Conservation (phyloP, 2,329 filamentous ascomycete genomes). For the Clonostachys solani region DNA sequence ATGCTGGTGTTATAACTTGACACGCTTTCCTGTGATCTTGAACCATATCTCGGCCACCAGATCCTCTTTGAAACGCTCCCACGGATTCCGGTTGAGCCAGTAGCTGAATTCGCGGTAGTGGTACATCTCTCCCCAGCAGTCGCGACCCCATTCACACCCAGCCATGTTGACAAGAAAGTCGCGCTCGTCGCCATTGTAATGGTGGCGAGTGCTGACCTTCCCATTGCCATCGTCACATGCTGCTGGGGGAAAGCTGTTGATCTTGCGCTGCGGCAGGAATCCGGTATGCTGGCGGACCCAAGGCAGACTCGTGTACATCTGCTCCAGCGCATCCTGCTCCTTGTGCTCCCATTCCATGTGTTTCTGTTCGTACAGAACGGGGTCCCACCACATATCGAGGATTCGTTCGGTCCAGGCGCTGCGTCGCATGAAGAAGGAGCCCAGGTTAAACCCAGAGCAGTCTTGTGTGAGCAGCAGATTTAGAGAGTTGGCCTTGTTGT, state of each 20-base stretch:
- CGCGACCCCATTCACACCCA: constrained; percentile 91
- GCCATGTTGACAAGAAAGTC: constrained; percentile 99
- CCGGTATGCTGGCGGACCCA: constrained; percentile 88
- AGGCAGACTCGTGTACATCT: constrained; percentile 85
- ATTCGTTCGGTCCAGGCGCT: constrained; percentile 87
- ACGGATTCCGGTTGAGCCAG: constrained; percentile 76
- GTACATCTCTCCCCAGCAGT: constrained; percentile 99
- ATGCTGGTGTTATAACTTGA: constrained; percentile 41
- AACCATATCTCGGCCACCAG: constrained; percentile 56
- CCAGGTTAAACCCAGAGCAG: constrained; percentile 92
- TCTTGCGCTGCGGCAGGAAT: constrained; percentile 85
- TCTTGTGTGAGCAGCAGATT: constrained; percentile 90
- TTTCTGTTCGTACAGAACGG: constrained; percentile 93
- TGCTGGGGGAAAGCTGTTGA: constrained; percentile 91
- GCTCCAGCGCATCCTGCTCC: constrained; percentile 92
- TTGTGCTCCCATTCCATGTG: constrained; percentile 99
- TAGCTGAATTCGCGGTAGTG: constrained; percentile 90
- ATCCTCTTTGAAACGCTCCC: constrained; percentile 73
- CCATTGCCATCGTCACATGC: constrained; percentile 70
- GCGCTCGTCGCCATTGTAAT: constrained; percentile 80
- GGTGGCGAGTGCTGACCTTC: constrained; percentile 69
- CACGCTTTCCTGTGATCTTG: constrained; percentile 58
- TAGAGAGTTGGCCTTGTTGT: constrained; percentile 73
- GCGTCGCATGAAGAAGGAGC: constrained; percentile 87
- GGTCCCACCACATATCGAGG: constrained; percentile 98